Base-by-base conservation (phyloP, 495 filamentous ascomycete species). In the Recurvomyces mirabilis region DNA sequence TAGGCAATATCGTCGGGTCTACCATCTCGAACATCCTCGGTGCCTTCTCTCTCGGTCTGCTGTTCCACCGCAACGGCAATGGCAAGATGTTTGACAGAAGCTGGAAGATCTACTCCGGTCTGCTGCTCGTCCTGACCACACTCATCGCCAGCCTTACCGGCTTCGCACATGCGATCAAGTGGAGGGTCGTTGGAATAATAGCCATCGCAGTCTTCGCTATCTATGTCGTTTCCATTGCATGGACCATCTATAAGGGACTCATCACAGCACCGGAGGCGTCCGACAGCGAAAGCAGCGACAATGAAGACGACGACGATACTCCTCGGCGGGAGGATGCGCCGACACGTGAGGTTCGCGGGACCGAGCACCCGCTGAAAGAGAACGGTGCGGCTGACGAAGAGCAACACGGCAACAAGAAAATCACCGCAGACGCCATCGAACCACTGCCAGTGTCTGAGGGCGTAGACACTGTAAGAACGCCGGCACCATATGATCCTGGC, bases 1-100 rank as follows among this genome's bases (percentile, higher is more conserved):
- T 75, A 0, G 73, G 73, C 1, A 77, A 75, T 57, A 57, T 76
- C 9, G 57, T 76, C 47, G 73, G 73, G 0, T 75, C 73, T 1
- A 62, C 66, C 5, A 67, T 77, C 24, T 68, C 72, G 33, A 77
- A 77, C 42, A 69, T 75, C 32, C 65, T 77, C 9, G 71, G 68
- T 5, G 70, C 72, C 2, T 76, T 77, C 53, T 70, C 73, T 0
- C 55, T 76, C 6, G 72, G 68, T 5, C 58, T 77, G 0, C 41
- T 75, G 6, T 66, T 64, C 43, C 55, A 68, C 41, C 50, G 56
- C 0, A 46, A 44, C 0, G 31, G 30, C 0, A 41, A 24, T 23
- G 42, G 15, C 7, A 26, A 44, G 5, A 3, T 14, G 14, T 72
- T 73, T 46, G 72, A 71, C 44, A 41, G 49, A 11, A 71, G 65